Percentiles rank a stretch among this genome's conserved stretches.
Evolutionary conservation across 2,329 filamentous ascomycete genomes (phyloP).

Genomic region (Leptodontidium sp.): DNA sequence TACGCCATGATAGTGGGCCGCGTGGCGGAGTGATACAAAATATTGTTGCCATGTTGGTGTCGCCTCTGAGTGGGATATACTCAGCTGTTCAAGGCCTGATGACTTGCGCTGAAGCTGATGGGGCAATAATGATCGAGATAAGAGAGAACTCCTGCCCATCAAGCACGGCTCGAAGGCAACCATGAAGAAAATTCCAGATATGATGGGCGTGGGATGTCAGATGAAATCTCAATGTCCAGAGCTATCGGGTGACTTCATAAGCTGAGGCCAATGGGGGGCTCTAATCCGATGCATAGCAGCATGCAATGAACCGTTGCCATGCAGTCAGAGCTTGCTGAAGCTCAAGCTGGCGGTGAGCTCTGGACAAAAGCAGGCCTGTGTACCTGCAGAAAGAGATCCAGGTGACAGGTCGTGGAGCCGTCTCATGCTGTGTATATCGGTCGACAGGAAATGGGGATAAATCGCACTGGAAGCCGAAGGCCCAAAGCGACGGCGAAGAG

Average conservation of each 20-base stretch:
- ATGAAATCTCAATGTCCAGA: neutral
- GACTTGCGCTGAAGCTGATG: neutral
- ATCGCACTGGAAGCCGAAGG: slow-evolving; percentile 4
- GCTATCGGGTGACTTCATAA: slow-evolving; percentile 23
- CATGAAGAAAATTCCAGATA: neutral
- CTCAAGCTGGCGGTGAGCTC: neutral
- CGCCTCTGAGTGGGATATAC: neutral
- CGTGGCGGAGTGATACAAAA: neutral
- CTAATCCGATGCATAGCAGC: slow-evolving; percentile 22
- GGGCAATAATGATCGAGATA: neutral
- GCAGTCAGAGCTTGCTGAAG: slow-evolving; percentile 18
- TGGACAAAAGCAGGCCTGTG: slow-evolving; percentile 20
- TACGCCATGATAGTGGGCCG: neutral
- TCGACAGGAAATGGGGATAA: neutral
- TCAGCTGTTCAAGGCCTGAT: neutral
- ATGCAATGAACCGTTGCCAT: slow-evolving; percentile 28
- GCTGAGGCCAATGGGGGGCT: neutral
- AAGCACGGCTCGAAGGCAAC: neutral
- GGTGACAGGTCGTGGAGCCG: slow-evolving; percentile 21
- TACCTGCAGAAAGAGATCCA: slow-evolving; percentile 15
- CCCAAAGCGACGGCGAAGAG: neutral
- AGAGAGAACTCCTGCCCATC: neutral
- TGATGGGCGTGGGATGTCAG: slow-evolving; percentile 7
- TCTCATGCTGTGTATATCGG: neutral
- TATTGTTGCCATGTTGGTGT: neutral